Percentiles rank a stretch among this genome's conserved stretches.
phyloP scores from a whole-genome alignment of 768 basidiomycete species.

The Lactarius deliciosus region DNA sequence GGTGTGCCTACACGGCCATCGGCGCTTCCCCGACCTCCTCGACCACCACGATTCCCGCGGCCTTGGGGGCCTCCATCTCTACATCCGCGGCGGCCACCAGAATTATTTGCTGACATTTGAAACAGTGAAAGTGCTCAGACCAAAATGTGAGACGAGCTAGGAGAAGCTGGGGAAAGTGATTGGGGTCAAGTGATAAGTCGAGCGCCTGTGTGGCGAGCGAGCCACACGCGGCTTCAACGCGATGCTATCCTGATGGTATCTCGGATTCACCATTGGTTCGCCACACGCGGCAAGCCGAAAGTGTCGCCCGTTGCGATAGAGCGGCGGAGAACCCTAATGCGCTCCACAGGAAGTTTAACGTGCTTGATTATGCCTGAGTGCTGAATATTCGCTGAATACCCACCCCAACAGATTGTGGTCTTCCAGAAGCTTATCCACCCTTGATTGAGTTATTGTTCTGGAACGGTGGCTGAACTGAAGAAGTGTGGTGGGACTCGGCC shows the following conservation, averaged over 20 bases:
- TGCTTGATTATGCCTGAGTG: too few species aligned
- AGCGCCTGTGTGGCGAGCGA: not conserved
- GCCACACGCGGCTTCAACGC: not conserved
- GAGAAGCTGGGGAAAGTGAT: not conserved
- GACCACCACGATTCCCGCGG: conserved; percentile 24
- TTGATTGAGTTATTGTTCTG: too few species aligned
- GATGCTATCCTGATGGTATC: not conserved
- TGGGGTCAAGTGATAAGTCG: not conserved
- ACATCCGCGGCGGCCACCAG: not conserved
- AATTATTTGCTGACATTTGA: conserved; percentile 15
- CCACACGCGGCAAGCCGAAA: not conserved
- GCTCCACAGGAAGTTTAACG: not conserved
- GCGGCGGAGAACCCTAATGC: not conserved
- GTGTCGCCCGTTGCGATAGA: not conserved
- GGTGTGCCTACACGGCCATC: conserved; percentile 22
- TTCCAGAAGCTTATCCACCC: too few species aligned
- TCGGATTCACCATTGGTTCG: not conserved
- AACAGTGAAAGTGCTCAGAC: not conserved
- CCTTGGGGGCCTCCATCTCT: conserved; percentile 7
- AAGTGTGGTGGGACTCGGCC: not conserved
- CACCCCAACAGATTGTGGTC: too few species aligned
- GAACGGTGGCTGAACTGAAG: not conserved
- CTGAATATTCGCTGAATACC: too few species aligned
- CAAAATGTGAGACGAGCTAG: not conserved
- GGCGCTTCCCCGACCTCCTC: conserved; percentile 16